These are phyloP conservation scores for Batkoa obscura DNA, from an alignment of 371 early-diverging fungal genomes.

Conservation along the genomic window DNA sequence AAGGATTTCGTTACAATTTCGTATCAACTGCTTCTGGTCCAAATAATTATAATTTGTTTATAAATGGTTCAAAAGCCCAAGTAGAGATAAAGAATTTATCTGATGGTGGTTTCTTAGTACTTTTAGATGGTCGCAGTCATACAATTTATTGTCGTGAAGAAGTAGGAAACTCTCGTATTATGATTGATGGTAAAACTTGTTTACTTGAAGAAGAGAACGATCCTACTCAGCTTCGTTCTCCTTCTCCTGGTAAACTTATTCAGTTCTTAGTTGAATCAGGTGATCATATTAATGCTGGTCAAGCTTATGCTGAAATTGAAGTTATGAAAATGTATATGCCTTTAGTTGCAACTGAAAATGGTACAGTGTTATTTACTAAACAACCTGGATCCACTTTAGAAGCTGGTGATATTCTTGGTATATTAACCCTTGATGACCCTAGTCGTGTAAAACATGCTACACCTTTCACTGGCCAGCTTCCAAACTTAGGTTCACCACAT, in stretches of 20 bases:
- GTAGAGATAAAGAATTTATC: conserved; percentile 65
- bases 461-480: conserved; percentile 73
- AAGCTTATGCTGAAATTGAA: conserved; percentile 96
- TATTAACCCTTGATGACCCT: conserved; percentile 81
- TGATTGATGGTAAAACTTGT: conserved; percentile 81
- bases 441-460: conserved; percentile 73
- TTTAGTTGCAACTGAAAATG: conserved; percentile 73
- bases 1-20: conserved; percentile 73
- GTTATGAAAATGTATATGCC: conserved; percentile 99
- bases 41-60: conserved; percentile 50
- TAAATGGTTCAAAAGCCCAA: conserved; percentile 66
- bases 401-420: conserved; percentile 85
- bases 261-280: conserved; percentile 82
- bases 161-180: conserved; percentile 68
- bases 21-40: conserved; percentile 63
- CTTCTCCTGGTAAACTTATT: conserved; percentile 95
- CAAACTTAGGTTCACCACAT: conserved; percentile 52
- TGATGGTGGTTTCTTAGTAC: conserved; percentile 85
- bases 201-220: conserved; percentile 88
- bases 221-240: conserved; percentile 83
- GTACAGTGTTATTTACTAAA: conserved; percentile 72
- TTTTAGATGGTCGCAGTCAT: conserved; percentile 72
- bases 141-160: conserved; percentile 83
- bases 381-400: conserved; percentile 73
- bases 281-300: conserved; percentile 66